These are phyloP conservation scores for Vaccinium myrtillus DNA, from an alignment of 148 eudicot species.

Conservation along the genomic window DNA sequence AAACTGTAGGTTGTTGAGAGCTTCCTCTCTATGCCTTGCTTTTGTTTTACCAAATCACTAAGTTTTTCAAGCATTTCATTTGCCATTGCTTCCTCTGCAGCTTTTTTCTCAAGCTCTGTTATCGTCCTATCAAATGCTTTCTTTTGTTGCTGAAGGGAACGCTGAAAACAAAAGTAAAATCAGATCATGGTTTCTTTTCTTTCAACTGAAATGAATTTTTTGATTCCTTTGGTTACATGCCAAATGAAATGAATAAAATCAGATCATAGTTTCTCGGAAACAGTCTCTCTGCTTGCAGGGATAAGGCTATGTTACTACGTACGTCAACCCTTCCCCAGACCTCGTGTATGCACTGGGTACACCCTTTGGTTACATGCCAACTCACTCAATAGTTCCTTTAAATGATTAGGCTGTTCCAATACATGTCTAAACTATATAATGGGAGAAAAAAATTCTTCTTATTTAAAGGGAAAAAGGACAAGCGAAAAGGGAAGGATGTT, in stretches of 20 bases:
- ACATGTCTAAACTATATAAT: not conserved
- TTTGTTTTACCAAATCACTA: constrained; percentile 54
- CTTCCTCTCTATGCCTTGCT: constrained; percentile 65
- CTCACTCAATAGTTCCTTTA: not conserved
- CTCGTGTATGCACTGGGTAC: too few relatives aligned
- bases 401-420: not conserved
- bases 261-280: too few relatives aligned
- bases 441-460: not conserved
- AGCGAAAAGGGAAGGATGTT: not conserved
- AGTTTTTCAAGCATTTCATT: constrained; percentile 54
- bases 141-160: constrained; percentile 68
- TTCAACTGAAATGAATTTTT: not conserved
- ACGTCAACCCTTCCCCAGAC: too few relatives aligned
- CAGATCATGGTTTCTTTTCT: not conserved
- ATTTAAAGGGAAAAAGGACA: not conserved
- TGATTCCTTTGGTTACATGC: not conserved
- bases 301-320: too few relatives aligned
- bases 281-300: too few relatives aligned
- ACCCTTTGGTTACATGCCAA: not conserved
- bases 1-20: constrained; percentile 88
- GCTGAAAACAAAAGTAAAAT: constrained; percentile 40
- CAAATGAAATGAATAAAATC: too few relatives aligned
- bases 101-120: constrained; percentile 64
- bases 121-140: constrained; percentile 70
- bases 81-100: constrained; percentile 48